Evolutionary conservation across 768 basidiomycete species (phyloP).

Genomic region (Tricholoma furcatifolium): DNA sequence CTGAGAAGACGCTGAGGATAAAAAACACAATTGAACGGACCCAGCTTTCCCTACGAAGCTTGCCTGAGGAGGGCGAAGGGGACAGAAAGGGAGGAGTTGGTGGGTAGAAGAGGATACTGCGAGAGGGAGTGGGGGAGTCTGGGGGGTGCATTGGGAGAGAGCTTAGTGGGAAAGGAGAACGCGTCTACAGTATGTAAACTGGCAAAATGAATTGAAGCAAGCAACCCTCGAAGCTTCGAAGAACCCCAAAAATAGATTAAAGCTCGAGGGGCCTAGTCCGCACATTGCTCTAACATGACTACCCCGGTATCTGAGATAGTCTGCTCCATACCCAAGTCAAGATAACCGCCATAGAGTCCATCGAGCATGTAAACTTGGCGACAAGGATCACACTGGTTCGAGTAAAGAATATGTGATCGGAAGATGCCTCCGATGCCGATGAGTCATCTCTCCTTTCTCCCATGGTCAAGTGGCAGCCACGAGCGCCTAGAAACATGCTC

Average conservation of each 20-base stretch:
- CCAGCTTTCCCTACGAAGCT: conserved; percentile 41
- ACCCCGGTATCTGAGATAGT: too few species aligned
- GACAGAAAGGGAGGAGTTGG: conserved; percentile 7
- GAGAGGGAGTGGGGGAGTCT: conserved; percentile 27
- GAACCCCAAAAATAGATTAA: conserved; percentile 14
- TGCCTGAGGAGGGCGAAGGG: conserved; percentile 29
- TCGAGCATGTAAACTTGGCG: too few species aligned
- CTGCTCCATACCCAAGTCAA: too few species aligned
- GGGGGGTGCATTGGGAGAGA: conserved; percentile 23
- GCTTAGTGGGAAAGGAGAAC: conserved; percentile 17
- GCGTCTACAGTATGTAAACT: conserved; percentile 13
- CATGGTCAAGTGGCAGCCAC: not conserved
- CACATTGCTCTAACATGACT: too few species aligned
- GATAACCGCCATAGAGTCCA: too few species aligned
- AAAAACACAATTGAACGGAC: conserved; percentile 19
- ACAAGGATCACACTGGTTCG: too few species aligned
- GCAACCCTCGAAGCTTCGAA: conserved; percentile 15
- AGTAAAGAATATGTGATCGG: too few species aligned
- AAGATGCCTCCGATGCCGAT: too few species aligned
- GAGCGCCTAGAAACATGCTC: conserved; percentile 19
- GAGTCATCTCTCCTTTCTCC: too few species aligned
- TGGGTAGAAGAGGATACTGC: conserved; percentile 24
- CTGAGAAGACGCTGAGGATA: not conserved
- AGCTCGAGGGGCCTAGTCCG: not conserved
- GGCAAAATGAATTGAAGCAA: conserved; percentile 8